These are phyloP conservation scores for Cordia subcordata DNA, from an alignment of 257 asterid species.

Conservation along the genomic window DNA sequence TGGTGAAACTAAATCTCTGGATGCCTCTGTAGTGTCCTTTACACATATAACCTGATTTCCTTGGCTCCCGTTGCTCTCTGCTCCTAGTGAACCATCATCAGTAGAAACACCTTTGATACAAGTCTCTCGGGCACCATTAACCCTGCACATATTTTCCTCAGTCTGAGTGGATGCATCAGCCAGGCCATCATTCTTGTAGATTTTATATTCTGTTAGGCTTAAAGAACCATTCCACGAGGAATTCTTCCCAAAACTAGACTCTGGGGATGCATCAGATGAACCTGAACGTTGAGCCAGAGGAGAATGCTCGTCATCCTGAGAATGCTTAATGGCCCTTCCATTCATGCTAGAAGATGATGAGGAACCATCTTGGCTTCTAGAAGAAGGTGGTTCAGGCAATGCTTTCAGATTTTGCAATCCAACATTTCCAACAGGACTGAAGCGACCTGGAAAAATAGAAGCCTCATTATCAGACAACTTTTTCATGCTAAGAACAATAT, in stretches of 20 bases:
- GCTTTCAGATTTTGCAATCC: slow-evolving; percentile 58
- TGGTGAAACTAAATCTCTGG: slow-evolving; percentile 53
- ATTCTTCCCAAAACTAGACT: slow-evolving; percentile 49
- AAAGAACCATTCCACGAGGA: slow-evolving; percentile 70
- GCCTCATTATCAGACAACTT: background rate
- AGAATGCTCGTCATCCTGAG: slow-evolving; percentile 67
- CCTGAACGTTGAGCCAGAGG: slow-evolving; percentile 54
- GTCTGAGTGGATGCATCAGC: slow-evolving; percentile 98
- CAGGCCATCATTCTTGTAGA: slow-evolving; percentile 60
- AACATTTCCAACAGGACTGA: slow-evolving; percentile 60
- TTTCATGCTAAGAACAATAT: too few species aligned
- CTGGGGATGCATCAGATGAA: slow-evolving; percentile 64
- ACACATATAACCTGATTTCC: slow-evolving; percentile 24
- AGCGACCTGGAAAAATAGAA: slow-evolving; percentile 39
- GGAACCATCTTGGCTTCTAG: slow-evolving; percentile 82
- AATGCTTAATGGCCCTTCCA: slow-evolving; percentile 55
- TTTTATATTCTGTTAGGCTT: slow-evolving; percentile 71
- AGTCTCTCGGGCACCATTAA: slow-evolving; percentile 35
- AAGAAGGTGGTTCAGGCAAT: slow-evolving; percentile 75
- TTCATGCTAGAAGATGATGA: slow-evolving; percentile 85
- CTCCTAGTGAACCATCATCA: slow-evolving; percentile 49
- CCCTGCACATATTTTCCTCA: slow-evolving; percentile 47
- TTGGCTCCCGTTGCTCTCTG: slow-evolving; percentile 25
- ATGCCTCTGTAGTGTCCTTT: slow-evolving; percentile 48
- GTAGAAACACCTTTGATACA: slow-evolving; percentile 73